Base-by-base conservation (phyloP, 257 asterid genomes). In the Primulina tabacum region DNA sequence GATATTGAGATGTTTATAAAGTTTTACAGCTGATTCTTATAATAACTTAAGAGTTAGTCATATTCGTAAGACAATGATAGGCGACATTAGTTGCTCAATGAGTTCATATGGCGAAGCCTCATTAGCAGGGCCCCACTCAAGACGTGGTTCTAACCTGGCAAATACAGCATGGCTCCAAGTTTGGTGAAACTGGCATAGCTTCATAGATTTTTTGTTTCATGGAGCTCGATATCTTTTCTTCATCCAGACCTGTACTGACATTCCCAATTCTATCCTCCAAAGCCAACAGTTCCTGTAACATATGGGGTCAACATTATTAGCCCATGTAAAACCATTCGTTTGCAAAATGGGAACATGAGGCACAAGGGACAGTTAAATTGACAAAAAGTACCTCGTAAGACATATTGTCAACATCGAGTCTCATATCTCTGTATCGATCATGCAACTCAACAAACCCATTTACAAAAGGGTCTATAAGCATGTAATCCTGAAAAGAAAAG, bases 321-420 rank as follows among this genome's bases (percentile, higher is more conserved):
- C 29, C 38, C 35, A 29, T 40, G 52, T 5, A 1, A 32, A 16
- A 40, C 18, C 17, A 10, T 71, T 40, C 2, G 3, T 63, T 9
- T 4, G 18, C 17, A 32, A 55, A 6, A 35, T 60, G 20, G 29
- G 40, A 61, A 26, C 9, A 17, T 67, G 57, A 17, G 58, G 37
- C 63, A 64, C 9, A 3, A 4, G 52, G 8, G 10, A 57, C 16
- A 33, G 43, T 14, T 38, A 21, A 67, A 64, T 8, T 8, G 76
- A 72, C 34, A 17, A 56, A n/a, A 30, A 0, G 60, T 75, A 87
- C 94, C 90, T 87, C 94, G 18, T 87, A 85, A 14, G 90, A 81
- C 94, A 87, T 87, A 38, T 77, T 82, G 75, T 85, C 94, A 52
- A 85, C 81, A 24, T 87, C 89, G n/a, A 87, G 89, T 74, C 90